Base-by-base conservation (phyloP, 108 stramenopile genomes). In the Cyclotella atomus region DNA sequence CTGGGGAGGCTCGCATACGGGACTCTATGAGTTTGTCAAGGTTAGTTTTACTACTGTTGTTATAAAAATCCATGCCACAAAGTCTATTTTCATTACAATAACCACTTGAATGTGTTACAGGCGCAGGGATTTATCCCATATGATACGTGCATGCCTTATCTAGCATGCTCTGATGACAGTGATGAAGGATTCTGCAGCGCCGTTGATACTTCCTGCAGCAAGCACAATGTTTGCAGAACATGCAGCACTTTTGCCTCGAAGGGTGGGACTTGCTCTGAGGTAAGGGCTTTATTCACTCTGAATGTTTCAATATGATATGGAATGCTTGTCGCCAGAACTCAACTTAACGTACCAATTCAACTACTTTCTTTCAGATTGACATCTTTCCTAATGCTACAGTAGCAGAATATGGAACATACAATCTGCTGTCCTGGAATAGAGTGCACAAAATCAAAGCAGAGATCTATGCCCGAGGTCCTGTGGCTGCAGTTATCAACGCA, bases 401-500 rank as follows among this genome's bases (percentile, higher is more conserved):
- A 27, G 92, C 88, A 32, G 97, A 98, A 71, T 95, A 95, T 80
- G 97, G 97, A 59, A 79, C 80, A 23, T 92, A 92, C 54, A 64
- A 73, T 36, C 60, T 75, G 43, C 41, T 76, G 56, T 61, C 88
- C 64, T 44, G 72, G 16, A 84, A 86, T 33, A 82, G 82, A 15
- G 56, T 88, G 16, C 56, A 83, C 53, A 86, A 85, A 30, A 91
- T 95, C 71, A 92, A 89, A 85, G 87, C 90, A 12, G 97, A 98
- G 83, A 94, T 98, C 36, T 96, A 88, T 75, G 92, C 91, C 21
- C 90, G 96, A 27, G 97, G 97, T n/a, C 95, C 97, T 33, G 91
- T 97, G n/a, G 82, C 90, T 19, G 92, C 92, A 43, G 92, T 89
- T 14, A 85, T 98, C 65, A 92, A 97, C 83, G 94, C 89, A 52